These are phyloP conservation scores for Brassica incana DNA, from an alignment of 345 rosid species.

Conservation along the genomic window DNA sequence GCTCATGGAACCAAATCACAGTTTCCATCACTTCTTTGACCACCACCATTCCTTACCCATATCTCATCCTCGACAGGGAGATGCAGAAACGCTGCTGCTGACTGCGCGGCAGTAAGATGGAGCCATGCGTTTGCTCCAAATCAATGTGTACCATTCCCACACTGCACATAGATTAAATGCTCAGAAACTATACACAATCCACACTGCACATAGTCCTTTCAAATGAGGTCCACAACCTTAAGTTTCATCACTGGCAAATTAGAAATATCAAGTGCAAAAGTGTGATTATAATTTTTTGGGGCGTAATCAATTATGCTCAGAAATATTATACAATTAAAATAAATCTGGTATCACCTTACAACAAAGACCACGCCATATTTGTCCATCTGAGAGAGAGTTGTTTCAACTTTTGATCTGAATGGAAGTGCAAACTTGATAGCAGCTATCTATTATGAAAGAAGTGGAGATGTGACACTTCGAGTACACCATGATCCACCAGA, in stretches of 20 bases:
- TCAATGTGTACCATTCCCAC: conserved; percentile 95
- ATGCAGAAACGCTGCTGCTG: conserved; percentile 64
- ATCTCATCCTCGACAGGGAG: conserved; percentile 82
- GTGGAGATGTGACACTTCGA: background rate
- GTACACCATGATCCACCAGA: background rate
- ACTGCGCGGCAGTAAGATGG: conserved; percentile 76
- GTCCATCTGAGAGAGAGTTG: background rate
- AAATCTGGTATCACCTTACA: background rate
- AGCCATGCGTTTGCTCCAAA: conserved; percentile 99
- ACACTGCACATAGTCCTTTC: background rate
- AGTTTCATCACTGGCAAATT: background rate
- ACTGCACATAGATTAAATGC: conserved; percentile 47
- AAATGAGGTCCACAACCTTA: background rate
- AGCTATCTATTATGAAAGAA: no score
- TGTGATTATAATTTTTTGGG: no score
- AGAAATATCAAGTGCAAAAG: background rate
- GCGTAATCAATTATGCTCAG: background rate
- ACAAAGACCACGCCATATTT: background rate
- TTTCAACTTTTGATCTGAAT: background rate
- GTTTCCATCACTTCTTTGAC: conserved; percentile 79
- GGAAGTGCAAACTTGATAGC: background rate
- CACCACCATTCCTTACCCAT: conserved; percentile 96
- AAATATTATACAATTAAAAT: no score
- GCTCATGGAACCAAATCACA: conserved; percentile 81
- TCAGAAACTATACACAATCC: background rate